phyloP scores from a whole-genome alignment of 1,284 basidiomycete species.

The Tremellales sp. region DNA sequence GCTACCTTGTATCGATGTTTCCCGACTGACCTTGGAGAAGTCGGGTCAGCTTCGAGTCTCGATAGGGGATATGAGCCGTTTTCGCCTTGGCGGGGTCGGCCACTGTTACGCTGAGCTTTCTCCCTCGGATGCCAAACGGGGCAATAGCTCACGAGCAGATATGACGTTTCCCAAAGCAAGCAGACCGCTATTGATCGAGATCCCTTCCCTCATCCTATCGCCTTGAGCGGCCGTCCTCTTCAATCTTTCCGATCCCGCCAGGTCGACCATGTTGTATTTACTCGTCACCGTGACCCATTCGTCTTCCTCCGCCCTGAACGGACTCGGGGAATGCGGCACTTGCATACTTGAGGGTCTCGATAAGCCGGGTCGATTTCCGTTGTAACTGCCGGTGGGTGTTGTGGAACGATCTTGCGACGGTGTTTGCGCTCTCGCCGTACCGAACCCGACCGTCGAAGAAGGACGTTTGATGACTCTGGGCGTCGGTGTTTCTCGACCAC shows the following conservation, averaged over 20 bases:
- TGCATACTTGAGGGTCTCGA: conserved; percentile 1
- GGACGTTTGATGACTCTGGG: conserved; percentile 23
- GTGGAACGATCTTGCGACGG: conserved; percentile 11
- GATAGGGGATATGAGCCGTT: conserved; percentile 79
- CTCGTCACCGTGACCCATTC: conserved; percentile 87
- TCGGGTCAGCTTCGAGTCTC: conserved; percentile 93
- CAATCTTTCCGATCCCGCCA: conserved; percentile 93
- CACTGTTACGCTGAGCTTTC: conserved; percentile 48
- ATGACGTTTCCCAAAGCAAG: conserved; percentile 97
- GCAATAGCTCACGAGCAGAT: conserved; percentile 57
- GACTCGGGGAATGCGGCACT: conserved; percentile 57
- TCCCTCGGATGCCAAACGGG: not conserved
- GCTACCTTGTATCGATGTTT: no score
- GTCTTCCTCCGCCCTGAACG: conserved; percentile 52
- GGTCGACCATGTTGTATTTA: conserved; percentile 98
- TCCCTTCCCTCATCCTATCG: conserved; percentile 94
- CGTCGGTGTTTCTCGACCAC: conserved; percentile 22
- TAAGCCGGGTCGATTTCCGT: not conserved
- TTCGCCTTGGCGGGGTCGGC: conserved; percentile 74
- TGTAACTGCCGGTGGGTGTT: conserved; percentile 17
- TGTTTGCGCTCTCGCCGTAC: not conserved
- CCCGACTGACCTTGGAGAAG: conserved; percentile 60
- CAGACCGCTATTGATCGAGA: conserved; percentile 94
- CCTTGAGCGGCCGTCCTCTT: conserved; percentile 90
- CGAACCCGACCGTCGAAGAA: conserved; percentile 30